Evolutionary conservation across 306 rosid species (phyloP), one percentile per base, ranked within the genome.

Genomic region (Hippophae rhamnoides): DNA sequence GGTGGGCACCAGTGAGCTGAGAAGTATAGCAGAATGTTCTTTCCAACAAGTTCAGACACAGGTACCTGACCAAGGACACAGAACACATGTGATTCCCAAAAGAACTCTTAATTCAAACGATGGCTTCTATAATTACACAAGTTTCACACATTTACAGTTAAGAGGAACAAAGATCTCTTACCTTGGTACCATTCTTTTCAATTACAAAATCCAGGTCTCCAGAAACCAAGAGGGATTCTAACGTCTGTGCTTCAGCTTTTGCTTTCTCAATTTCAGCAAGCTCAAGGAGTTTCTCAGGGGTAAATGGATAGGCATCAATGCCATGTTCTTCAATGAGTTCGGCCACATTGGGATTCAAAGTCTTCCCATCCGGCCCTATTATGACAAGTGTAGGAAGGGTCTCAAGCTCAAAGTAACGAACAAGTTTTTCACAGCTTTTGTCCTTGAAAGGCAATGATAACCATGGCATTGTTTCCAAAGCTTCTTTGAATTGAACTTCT

Each of bases 1-100:
- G 80, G 83, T 5, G 75, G 69, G 56, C 80, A 78, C 83, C 83
- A 74, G 56, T 70, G 74, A 56, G 83, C 79, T 52, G 83, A 78
- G 74, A 71, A 74, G 56, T 74, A 78, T 9, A 78, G 68, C 52
- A 78, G 70, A 62, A 78, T 46, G 47, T 60, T 65, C 74, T 70
- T 74, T 11, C 83, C 83, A 48, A 64, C 74, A 44, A 78, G 66
- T 31, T 68, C 79, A 59, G 80, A 70, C 45, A 78, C 77, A 0
- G 66, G 80, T 46, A 78, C 64, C 64, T 45, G 10, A 43, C 25
- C 23, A 58, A 58, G 13, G 13, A 58, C 10, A 43, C 12, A 7
- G 5, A 8, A 41, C 42, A 58, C 6, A 25, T 13, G 45, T 12
- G 55, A 51, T 41, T 52, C 26, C 7, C 10, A 3, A 13, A 2